phyloP scores from a whole-genome alignment of 805 yeast species.

The Myxozyma kluyveri region DNA sequence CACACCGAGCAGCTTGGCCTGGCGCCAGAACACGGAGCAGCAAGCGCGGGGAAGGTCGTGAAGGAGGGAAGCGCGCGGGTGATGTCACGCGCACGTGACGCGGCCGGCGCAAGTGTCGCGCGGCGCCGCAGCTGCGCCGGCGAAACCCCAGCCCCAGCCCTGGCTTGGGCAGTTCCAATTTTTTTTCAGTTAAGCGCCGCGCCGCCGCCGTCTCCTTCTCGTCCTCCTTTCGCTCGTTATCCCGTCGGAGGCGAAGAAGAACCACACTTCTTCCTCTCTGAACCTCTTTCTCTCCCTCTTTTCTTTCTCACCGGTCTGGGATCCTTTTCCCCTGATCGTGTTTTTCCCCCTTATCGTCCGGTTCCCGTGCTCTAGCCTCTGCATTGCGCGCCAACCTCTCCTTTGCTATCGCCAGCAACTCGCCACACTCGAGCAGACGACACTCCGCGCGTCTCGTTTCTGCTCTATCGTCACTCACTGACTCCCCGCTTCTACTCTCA shows the following conservation, averaged over 20 bases:
- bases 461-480: too few species aligned
- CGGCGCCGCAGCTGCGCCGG: constrained; percentile 4
- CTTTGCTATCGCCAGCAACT: too few species aligned
- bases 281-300: constrained; percentile 1
- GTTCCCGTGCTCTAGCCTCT: too few species aligned
- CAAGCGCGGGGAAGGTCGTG: background rate
- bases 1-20: background rate
- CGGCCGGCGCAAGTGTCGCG: background rate
- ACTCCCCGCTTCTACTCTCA: too few species aligned
- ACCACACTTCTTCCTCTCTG: constrained; percentile 14
- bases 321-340: constrained; percentile 19
- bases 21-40: background rate
- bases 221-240: constrained; percentile 12
- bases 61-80: background rate
- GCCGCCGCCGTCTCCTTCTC: constrained; percentile 9
- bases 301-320: too few species aligned
- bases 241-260: constrained; percentile 25
- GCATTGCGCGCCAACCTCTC: too few species aligned
- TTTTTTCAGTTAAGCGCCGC: constrained; percentile 1
- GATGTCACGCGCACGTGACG: too few species aligned
- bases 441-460: too few species aligned
- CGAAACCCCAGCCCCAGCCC: too few species aligned
- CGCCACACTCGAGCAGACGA: too few species aligned
- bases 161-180: too few species aligned
- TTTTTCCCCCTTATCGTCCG: too few species aligned